Conservation (phyloP, 2,329 filamentous ascomycete genomes). For the Onygenales sp. region DNA sequence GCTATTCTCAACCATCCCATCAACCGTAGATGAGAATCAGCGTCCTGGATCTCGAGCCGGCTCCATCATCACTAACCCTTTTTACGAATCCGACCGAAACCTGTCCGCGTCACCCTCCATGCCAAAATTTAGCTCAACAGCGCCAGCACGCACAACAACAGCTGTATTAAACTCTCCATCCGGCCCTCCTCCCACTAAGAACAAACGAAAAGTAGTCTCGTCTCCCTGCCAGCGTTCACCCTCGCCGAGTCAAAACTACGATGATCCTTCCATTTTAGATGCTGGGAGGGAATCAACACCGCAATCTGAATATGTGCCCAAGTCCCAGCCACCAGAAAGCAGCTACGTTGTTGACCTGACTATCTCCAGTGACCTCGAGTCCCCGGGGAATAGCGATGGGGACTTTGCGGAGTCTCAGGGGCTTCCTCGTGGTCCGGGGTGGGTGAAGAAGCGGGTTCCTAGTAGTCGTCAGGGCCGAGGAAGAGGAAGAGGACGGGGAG, state of each 20-base stretch:
- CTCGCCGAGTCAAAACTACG: background rate
- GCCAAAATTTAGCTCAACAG: slow-evolving; percentile 10
- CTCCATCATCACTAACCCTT: slow-evolving; percentile 22
- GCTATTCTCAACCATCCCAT: slow-evolving; percentile 3
- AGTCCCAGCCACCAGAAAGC: slow-evolving; percentile 6
- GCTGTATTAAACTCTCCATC: background rate
- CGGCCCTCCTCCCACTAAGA: background rate
- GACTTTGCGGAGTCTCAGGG: slow-evolving; percentile 21
- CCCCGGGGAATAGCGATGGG: slow-evolving; percentile 19
- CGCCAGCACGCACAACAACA: slow-evolving; percentile 8
- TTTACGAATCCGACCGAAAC: slow-evolving; percentile 20
- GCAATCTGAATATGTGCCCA: background rate
- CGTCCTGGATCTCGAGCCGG: slow-evolving; percentile 6
- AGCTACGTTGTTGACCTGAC: slow-evolving; percentile 29
- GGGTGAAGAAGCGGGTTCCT: slow-evolving; percentile 17
- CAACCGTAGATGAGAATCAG: slow-evolving; percentile 4
- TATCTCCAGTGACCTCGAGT: slow-evolving; percentile 23
- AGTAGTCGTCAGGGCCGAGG: slow-evolving; percentile 8
- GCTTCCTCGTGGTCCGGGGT: slow-evolving; percentile 20
- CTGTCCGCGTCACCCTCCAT: slow-evolving; percentile 1
- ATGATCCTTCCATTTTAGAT: background rate
- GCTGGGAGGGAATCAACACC: background rate
- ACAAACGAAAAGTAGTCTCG: slow-evolving; percentile 2
- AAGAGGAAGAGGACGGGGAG: background rate
- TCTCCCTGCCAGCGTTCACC: slow-evolving; percentile 1